phyloP scores from a whole-genome alignment of 495 filamentous ascomycete genomes.

The Talaromyces borbonicus region DNA sequence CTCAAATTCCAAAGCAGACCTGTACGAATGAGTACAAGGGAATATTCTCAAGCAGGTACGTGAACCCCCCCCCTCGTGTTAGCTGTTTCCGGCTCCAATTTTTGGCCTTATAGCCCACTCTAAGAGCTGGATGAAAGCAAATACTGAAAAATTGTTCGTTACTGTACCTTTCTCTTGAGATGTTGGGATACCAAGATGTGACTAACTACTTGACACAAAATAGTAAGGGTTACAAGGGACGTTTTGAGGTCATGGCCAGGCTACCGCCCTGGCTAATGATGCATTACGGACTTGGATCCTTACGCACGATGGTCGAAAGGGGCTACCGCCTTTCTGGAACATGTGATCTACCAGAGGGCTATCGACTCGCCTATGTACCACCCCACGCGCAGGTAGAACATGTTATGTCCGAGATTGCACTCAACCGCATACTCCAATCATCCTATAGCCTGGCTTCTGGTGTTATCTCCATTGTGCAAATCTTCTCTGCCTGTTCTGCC shows the following conservation, averaged over 20 bases:
- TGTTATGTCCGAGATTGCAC: not conserved
- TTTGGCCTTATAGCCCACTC: not conserved
- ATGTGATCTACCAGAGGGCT: conserved; percentile 15
- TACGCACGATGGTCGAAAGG: not conserved
- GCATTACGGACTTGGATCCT: not conserved
- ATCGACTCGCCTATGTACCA: conserved; percentile 14
- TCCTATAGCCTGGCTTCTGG: conserved; percentile 22
- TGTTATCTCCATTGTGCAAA: conserved; percentile 28
- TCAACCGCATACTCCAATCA: conserved; percentile 5
- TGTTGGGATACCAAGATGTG: no score
- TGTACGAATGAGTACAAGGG: not conserved
- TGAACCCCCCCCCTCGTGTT: not conserved
- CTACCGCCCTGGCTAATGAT: not conserved
- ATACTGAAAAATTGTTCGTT: not conserved
- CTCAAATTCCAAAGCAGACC: not conserved
- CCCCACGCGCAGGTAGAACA: conserved; percentile 9
- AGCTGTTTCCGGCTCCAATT: not conserved
- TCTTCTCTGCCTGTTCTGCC: conserved; percentile 25
- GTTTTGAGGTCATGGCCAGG: not conserved
- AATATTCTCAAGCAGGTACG: conserved; percentile 1
- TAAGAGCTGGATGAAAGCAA: not conserved
- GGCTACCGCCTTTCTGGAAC: conserved; percentile 9
- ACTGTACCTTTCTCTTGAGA: not conserved
- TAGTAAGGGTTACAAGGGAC: not conserved
- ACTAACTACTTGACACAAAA: no score